phyloP scores from a whole-genome alignment of 331 rosid species.

The Quercus lobata region DNA sequence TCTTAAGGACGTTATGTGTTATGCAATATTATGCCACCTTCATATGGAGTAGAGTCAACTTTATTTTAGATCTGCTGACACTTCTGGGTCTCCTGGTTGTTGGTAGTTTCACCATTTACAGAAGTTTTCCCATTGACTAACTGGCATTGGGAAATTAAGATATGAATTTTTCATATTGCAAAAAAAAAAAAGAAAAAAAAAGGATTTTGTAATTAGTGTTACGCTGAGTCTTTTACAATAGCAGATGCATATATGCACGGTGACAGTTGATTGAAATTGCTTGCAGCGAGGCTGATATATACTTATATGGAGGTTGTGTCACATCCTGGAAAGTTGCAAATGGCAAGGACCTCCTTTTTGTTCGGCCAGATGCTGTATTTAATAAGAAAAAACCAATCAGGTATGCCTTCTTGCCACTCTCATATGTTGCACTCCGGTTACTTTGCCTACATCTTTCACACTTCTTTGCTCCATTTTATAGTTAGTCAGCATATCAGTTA shows the following conservation, averaged over 20 bases:
- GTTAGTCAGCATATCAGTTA: neutral
- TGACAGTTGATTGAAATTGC: constrained; percentile 1
- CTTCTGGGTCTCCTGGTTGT: no score
- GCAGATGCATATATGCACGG: neutral
- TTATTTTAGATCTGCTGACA: no score
- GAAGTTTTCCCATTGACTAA: no score
- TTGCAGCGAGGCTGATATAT: constrained; percentile 84
- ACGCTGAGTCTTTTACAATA: neutral
- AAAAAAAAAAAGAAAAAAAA: no score
- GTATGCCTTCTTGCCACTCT: constrained; percentile 26
- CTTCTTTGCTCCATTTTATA: neutral
- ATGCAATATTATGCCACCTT: no score
- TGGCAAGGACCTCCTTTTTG: constrained; percentile 84
- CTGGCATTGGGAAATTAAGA: neutral
- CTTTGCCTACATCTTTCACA: neutral
- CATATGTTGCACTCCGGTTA: neutral
- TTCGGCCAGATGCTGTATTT: constrained; percentile 91
- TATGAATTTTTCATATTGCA: neutral
- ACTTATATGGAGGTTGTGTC: constrained; percentile 74
- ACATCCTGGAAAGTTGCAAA: constrained; percentile 80
- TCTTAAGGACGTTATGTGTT: no score
- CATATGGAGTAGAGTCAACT: no score
- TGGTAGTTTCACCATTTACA: no score
- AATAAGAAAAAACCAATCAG: constrained; percentile 89
- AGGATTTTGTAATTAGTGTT: neutral